phyloP scores from a whole-genome alignment of 306 rosid genomes.

The Mucuna pruriens region DNA sequence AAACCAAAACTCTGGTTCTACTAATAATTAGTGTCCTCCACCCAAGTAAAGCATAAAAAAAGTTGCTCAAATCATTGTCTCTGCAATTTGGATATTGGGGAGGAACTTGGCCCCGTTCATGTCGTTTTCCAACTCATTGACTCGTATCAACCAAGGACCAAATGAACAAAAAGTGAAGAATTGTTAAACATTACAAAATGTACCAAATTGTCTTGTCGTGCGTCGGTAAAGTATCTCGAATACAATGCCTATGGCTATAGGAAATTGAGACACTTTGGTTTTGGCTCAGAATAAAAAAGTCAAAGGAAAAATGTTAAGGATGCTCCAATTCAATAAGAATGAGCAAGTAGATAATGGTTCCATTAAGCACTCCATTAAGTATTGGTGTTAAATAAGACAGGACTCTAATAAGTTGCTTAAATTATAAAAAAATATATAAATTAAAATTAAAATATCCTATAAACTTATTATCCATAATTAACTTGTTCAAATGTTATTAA shows the following conservation, averaged over 20 bases:
- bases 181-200: background rate
- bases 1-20: background rate
- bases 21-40: background rate
- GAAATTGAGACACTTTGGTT: too few relatives aligned
- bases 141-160: background rate
- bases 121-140: conserved; percentile 34
- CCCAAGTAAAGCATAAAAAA: conserved; percentile 26
- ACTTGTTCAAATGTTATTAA: too few relatives aligned
- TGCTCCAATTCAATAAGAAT: too few relatives aligned
- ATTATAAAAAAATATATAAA: too few relatives aligned
- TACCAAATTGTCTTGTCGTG: background rate
- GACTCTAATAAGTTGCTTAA: too few relatives aligned
- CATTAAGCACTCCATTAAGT: too few relatives aligned
- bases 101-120: conserved; percentile 29
- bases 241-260: background rate
- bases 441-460: too few relatives aligned
- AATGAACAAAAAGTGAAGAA: background rate
- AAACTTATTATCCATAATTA: too few relatives aligned
- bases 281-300: too few relatives aligned
- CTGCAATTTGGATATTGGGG: conserved; percentile 1
- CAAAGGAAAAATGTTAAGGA: too few relatives aligned
- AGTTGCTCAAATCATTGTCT: conserved; percentile 20
- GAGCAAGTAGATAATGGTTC: too few relatives aligned
- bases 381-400: too few relatives aligned
- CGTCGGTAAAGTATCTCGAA: background rate